Base-by-base conservation (phyloP, 129 eudicot genomes). In the Arctium minus region DNA sequence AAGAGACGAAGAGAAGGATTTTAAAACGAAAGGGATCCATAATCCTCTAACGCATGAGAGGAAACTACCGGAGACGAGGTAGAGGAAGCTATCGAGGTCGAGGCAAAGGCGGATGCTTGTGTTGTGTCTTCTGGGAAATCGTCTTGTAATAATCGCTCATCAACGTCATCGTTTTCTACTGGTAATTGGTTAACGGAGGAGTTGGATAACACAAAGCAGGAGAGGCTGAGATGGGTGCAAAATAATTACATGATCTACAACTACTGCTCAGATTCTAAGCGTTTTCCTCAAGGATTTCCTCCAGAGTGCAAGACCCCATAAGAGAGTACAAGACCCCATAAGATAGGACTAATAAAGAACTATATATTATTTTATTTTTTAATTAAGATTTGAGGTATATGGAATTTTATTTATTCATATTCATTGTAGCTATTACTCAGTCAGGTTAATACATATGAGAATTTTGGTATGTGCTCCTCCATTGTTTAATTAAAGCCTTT, bases 241-340 rank as follows among this genome's bases (percentile, higher is more conserved):
- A 85, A 80, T 33, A 90, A 87, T 37, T 90, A 90, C 50, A 90
- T 87, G 91, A 90, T 88, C 15, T 90, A 90, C 6, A 83, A 88
- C 60, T 90, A 90, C 74, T 90, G 93, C 73, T 80, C 86, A 0
- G 93, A 90, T 82, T 62, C 85, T 4, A 87, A 82, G 31, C 39
- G 89, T 0, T 90, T 85, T 67, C 88, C 91, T 2, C 88, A 86
- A 75, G 93, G 91, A 1, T 78, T 83, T 32, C 93, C 93, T 3
- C 79, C 81, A 0, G 91, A 88, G 29, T 88, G 91, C 48, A 72
- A 38, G 0, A 46, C 56, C 56, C 56, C 56, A 46, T 46, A 46
- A 10, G 56, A 8, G 9, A 42, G 5, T 22, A 0, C 27, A 22
- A 22, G 27, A 42, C 50, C 50, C 50, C 50, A 42, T 42, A 42